Conservation (phyloP, 768 basidiomycete genomes). For the Tricholoma sp. region DNA sequence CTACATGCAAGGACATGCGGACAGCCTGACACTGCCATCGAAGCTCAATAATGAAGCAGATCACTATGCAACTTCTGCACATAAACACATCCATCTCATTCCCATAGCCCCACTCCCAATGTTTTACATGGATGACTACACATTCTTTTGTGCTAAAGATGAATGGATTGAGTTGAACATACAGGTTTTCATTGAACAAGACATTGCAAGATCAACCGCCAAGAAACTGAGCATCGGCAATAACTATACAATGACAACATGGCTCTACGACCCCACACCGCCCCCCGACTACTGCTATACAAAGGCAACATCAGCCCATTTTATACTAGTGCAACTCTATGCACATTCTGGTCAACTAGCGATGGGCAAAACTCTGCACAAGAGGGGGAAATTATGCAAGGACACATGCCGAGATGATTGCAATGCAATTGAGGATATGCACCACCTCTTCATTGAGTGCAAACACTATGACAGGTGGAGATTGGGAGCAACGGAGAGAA, state of each 20-base stretch:
- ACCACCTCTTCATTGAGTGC: slow-evolving; percentile 4
- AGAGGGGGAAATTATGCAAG: neutral
- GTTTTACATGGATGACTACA: neutral
- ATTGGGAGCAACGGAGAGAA: neutral
- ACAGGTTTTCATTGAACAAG: neutral
- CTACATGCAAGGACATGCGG: slow-evolving; percentile 6
- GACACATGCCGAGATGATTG: neutral
- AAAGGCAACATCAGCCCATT: slow-evolving; percentile 14
- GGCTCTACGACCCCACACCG: neutral
- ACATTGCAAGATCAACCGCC: neutral
- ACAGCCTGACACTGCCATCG: neutral
- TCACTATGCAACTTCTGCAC: neutral
- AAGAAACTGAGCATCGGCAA: neutral
- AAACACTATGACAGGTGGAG: neutral
- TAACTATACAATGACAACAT: neutral
- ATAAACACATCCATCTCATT: neutral
- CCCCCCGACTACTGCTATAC: slow-evolving; percentile 15
- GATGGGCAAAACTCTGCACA: slow-evolving; percentile 5
- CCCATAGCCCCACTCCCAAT: neutral
- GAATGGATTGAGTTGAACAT: slow-evolving; percentile 15
- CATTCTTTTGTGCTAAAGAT: slow-evolving; percentile 3
- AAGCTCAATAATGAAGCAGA: neutral
- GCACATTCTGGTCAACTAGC: slow-evolving; percentile 15
- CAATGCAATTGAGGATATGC: neutral
- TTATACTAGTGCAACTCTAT: slow-evolving; percentile 16